phyloP scores from a whole-genome alignment of 352 stramenopile species.

The Phytophthora capsici region DNA sequence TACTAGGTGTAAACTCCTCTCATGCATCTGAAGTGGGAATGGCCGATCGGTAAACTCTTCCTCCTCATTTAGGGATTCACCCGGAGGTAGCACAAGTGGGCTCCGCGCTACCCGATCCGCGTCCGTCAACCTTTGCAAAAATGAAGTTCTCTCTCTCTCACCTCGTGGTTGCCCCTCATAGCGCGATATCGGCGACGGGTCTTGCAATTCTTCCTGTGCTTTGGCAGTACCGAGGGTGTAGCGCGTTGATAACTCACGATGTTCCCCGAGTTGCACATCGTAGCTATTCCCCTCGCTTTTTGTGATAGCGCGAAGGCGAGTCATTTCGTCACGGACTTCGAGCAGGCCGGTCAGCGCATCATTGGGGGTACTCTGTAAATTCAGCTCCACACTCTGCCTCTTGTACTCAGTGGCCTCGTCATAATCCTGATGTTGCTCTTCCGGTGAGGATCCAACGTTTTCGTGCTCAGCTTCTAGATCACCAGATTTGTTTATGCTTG shows the following conservation, averaged over 20 bases:
- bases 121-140: constrained; percentile 21
- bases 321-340: constrained; percentile 32
- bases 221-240: background rate
- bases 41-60: background rate
- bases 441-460: background rate
- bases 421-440: constrained; percentile 7
- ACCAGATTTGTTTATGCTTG: background rate
- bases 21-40: constrained; percentile 2
- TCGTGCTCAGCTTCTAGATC: constrained; percentile 4
- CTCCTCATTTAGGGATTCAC: background rate
- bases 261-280: constrained; percentile 1
- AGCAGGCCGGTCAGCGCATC: constrained; percentile 37
- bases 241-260: too few relatives aligned
- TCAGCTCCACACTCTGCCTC: background rate
- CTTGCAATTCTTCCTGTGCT: constrained; percentile 9
- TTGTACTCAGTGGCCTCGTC: constrained; percentile 6
- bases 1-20: background rate
- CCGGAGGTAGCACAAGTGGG: constrained; percentile 8
- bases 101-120: constrained; percentile 23
- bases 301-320: constrained; percentile 33
- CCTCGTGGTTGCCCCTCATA: background rate
- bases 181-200: background rate
- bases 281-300: constrained; percentile 9
- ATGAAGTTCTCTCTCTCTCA: constrained; percentile 9
- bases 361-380: constrained; percentile 2